A percentile compares a stretch with the other conserved stretches of the same genome.
These are phyloP conservation scores for Colletotrichum tabaci DNA, from an alignment of 2,329 filamentous ascomycete genomes.

Conservation along the genomic window DNA sequence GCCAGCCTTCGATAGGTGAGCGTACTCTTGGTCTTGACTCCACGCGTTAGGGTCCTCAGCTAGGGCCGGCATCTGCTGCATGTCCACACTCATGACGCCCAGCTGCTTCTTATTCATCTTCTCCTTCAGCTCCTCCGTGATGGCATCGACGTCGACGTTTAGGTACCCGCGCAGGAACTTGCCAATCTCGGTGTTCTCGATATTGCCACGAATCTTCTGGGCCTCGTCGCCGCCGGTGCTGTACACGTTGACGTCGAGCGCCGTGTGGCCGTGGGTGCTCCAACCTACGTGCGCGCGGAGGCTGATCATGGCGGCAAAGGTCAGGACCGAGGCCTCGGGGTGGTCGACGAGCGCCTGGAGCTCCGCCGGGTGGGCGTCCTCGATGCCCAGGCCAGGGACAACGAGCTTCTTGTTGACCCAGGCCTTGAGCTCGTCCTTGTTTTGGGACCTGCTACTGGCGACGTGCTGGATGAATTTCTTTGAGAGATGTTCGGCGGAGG, in stretches of 20 bases:
- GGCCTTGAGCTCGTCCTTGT: conserved; percentile 61
- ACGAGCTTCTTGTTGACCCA: conserved; percentile 82
- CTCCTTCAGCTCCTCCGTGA: conserved; percentile 82
- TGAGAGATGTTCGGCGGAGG: conserved; percentile 81
- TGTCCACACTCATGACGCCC: conserved; percentile 22
- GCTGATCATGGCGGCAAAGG: conserved; percentile 89
- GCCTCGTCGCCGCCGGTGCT: conserved; percentile 78
- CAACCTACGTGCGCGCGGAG: conserved; percentile 91
- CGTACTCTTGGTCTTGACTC: conserved; percentile 31
- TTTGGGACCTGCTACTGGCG: conserved; percentile 50
- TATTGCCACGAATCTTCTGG: conserved; percentile 81
- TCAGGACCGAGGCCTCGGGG: conserved; percentile 66
- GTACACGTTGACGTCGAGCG: conserved; percentile 97
- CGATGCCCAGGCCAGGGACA: conserved; percentile 80
- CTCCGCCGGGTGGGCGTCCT: conserved; percentile 80
- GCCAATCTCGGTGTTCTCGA: conserved; percentile 95
- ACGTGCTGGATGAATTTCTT: conserved; percentile 74
- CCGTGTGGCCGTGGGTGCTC: conserved; percentile 94
- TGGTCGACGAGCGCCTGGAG: conserved; percentile 74
- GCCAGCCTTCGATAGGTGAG: conserved; percentile 18
- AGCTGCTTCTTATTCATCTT: conserved; percentile 57
- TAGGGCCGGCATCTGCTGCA: conserved; percentile 18
- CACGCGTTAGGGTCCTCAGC: conserved; percentile 27
- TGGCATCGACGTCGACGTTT: conserved; percentile 80
- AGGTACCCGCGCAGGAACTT: conserved; percentile 86